Evolutionary conservation across 2,329 filamentous ascomycete genomes (phyloP).

Genomic region (Neurospora sp.): DNA sequence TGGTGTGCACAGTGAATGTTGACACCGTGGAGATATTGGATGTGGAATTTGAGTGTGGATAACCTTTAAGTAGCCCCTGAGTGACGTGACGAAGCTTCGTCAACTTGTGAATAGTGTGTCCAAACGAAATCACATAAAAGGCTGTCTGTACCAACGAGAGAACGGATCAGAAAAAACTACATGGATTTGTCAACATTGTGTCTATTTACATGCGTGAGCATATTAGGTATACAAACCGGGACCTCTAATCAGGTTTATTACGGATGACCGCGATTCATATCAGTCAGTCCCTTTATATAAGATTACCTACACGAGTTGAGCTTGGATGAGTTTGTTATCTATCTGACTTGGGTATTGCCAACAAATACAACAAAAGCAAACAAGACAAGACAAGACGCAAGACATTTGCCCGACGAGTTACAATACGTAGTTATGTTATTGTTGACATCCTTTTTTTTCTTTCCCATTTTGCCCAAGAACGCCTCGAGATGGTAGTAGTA

Average conservation of each 20-base stretch:
- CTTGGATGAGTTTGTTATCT: no score
- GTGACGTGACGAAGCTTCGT: background rate
- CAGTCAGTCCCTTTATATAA: no score
- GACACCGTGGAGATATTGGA: background rate
- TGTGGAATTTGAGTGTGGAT: background rate
- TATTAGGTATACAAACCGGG: no score
- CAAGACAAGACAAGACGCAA: background rate
- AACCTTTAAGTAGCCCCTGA: background rate
- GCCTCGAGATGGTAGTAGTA: constrained; percentile 6
- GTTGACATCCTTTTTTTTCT: constrained; percentile 1
- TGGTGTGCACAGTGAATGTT: background rate
- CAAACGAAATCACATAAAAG: background rate
- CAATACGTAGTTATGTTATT: background rate
- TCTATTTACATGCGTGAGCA: no score
- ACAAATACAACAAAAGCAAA: background rate
- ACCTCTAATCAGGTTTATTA: no score
- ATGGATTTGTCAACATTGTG: no score
- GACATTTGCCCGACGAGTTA: background rate
- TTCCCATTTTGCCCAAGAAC: constrained; percentile 6
- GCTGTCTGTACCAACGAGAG: no score
- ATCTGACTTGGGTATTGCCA: no score
- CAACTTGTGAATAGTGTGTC: background rate
- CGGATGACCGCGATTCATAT: no score
- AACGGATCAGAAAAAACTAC: no score
- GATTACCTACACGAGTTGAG: no score